Percentiles rank a stretch among this genome's conserved stretches.
phyloP scores from a whole-genome alignment of 2,329 filamentous ascomycete genomes.

The Tolypocladium tropicale region DNA sequence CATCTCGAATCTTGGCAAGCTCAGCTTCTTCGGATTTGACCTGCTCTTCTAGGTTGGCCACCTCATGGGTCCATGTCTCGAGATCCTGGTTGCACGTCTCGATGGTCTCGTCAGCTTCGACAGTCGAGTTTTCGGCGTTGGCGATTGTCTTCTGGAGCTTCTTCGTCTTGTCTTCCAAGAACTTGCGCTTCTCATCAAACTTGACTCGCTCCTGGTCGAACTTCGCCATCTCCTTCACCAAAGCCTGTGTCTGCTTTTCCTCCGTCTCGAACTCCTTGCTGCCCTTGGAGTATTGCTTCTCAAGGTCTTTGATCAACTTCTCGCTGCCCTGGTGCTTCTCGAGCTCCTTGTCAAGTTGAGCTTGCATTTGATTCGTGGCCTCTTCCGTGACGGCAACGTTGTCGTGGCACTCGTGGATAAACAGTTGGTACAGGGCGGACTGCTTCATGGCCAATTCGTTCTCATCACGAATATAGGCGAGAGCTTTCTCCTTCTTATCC shows the following conservation, averaged over 20 bases:
- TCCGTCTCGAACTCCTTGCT: conserved; percentile 72
- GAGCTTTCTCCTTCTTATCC: conserved; percentile 91
- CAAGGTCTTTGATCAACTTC: conserved; percentile 78
- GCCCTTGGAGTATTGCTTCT: conserved; percentile 75
- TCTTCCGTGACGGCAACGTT: conserved; percentile 85
- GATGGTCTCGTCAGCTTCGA: conserved; percentile 67
- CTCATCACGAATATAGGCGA: conserved; percentile 82
- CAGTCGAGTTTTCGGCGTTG: conserved; percentile 62
- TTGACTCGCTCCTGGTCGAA: conserved; percentile 97
- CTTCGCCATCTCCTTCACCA: conserved; percentile 80
- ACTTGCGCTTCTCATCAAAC: conserved; percentile 96
- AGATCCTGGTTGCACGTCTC: conserved; percentile 72
- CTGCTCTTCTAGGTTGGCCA: conserved; percentile 62
- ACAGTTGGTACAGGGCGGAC: conserved; percentile 85
- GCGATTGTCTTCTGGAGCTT: conserved; percentile 85
- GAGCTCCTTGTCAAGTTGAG: conserved; percentile 74
- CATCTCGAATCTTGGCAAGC: conserved; percentile 72
- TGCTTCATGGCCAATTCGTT: conserved; percentile 88
- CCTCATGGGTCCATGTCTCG: conserved; percentile 63
- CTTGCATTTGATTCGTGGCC: conserved; percentile 82
- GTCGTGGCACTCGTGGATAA: conserved; percentile 77
- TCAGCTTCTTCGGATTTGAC: conserved; percentile 74
- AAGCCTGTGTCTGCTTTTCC: conserved; percentile 68
- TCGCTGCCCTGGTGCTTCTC: conserved; percentile 88
- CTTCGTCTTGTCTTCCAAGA: conserved; percentile 80